Evolutionary conservation across 352 stramenopile genomes (phyloP).

Genomic region (Phytophthora cryptogea): DNA sequence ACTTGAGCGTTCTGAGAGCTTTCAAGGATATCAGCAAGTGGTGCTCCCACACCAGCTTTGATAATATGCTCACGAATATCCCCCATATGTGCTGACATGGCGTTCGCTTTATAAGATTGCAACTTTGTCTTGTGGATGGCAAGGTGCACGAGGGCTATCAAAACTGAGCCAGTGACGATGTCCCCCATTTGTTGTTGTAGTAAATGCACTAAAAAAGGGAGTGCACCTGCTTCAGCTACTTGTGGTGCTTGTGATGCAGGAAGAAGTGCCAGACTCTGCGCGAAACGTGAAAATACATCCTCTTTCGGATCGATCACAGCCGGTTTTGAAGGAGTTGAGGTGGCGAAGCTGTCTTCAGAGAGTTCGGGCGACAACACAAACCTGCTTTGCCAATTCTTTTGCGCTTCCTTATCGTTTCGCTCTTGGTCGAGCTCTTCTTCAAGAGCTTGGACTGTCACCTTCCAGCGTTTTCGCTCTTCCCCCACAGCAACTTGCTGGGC

Average conservation of each 20-base stretch:
- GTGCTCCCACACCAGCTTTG: slow-evolving; percentile 48
- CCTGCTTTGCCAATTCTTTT: slow-evolving; percentile 60
- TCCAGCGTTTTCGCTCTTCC: slow-evolving; percentile 52
- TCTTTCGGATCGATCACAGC: slow-evolving; percentile 39
- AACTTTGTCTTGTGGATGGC: slow-evolving; percentile 55
- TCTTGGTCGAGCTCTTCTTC: slow-evolving; percentile 59
- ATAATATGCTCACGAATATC: slow-evolving; percentile 68
- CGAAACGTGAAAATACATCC: slow-evolving; percentile 72
- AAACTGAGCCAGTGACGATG: slow-evolving; percentile 62
- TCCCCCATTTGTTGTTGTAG: slow-evolving; percentile 60
- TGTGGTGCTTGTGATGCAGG: slow-evolving; percentile 47
- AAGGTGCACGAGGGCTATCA: slow-evolving; percentile 71
- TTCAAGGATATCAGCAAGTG: slow-evolving; percentile 60
- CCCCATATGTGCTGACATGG: background rate
- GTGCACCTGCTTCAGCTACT: slow-evolving; percentile 52
- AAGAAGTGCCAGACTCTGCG: slow-evolving; percentile 70
- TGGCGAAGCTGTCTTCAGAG: slow-evolving; percentile 5
- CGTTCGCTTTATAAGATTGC: background rate
- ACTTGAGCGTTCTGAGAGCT: slow-evolving; percentile 53
- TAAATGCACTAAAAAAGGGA: slow-evolving; percentile 70
- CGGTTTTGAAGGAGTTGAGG: slow-evolving; percentile 7
- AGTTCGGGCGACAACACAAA: slow-evolving; percentile 31
- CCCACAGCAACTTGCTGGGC: slow-evolving; percentile 52
- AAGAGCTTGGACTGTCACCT: slow-evolving; percentile 39
- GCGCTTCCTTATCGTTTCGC: slow-evolving; percentile 71